phyloP scores from a whole-genome alignment of 768 basidiomycete genomes.

The Coprinellus micaceus region DNA sequence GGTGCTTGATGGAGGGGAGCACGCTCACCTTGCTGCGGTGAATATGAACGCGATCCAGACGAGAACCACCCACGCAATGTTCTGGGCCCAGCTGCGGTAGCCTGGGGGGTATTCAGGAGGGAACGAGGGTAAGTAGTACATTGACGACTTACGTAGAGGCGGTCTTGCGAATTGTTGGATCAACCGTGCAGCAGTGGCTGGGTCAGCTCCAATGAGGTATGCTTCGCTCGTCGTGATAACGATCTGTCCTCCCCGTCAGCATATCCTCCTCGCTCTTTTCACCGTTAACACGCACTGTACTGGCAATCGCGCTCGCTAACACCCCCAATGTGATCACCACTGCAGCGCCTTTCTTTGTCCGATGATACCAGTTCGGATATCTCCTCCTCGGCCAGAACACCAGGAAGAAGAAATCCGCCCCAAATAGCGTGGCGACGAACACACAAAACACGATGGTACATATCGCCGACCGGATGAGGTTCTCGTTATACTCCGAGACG shows the following conservation, averaged over 20 bases:
- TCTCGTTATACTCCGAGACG: conserved; percentile 28
- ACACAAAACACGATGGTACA: conserved; percentile 33
- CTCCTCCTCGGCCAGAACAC: conserved; percentile 29
- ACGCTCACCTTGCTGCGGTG: conserved; percentile 24
- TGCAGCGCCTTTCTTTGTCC: conserved; percentile 19
- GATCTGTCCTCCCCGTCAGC: conserved; percentile 17
- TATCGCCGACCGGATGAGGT: conserved; percentile 25
- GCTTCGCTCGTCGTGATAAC: conserved; percentile 24
- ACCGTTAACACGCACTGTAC: conserved; percentile 25
- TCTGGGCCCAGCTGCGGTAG: conserved; percentile 26
- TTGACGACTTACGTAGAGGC: conserved; percentile 21
- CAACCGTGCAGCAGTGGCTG: conserved; percentile 13
- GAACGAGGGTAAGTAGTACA: background rate
- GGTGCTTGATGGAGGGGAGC: background rate
- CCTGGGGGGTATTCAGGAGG: conserved; percentile 10
- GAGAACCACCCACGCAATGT: conserved; percentile 30
- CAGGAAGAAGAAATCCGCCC: conserved; percentile 35
- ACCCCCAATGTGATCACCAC: conserved; percentile 25
- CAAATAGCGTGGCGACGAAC: conserved; percentile 33
- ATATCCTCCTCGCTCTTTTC: background rate
- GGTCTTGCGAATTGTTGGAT: conserved; percentile 22
- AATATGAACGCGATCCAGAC: conserved; percentile 28
- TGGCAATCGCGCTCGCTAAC: conserved; percentile 24
- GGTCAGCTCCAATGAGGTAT: conserved; percentile 23
- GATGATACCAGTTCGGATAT: conserved; percentile 32